Evolutionary conservation across 176 grass and related monocot genomes (phyloP), one percentile per base, ranked within the genome.

Genomic region (Bolboschoenus planiculmis): DNA sequence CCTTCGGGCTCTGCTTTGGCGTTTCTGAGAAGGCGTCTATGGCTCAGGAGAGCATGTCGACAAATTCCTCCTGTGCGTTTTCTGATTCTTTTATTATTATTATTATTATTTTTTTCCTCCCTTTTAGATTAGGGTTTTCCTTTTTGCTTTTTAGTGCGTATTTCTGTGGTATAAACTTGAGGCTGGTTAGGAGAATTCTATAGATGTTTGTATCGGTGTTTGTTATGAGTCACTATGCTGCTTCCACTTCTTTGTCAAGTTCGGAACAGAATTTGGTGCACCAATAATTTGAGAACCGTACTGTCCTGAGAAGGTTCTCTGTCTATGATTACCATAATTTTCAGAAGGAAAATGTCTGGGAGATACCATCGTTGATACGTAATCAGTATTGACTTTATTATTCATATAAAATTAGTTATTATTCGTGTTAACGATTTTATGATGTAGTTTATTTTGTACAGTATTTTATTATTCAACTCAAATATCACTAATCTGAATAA

Each of bases 1-100:
- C 88, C 71, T 86, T 93, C 65, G 83, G 88, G 4, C 8, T 85
- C 10, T 93, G 88, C 85, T 90, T 93, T 86, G 79, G 74, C 84
- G 84, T 84, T 0, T 65, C 89, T 34, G 81, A 85, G 68, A 18
- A 54, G 0, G 34, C 75, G 0, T 13, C 26, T 0, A n/a, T 59
- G 34, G 40, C 7, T 70, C 40, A 7, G 7, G 85, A 77, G 2
- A 84, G 35, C 23, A 66, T 8, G 13, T 60, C 43, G 14, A 90
- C 83, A 66, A 90, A 86, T 60, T 82, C 91, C 9, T 86, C 83
- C 21, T 68, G 91, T 93, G 79, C 87, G 51, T 18, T 82, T 4
- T 35, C 37, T 84, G 20, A 27, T 63, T 39, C 11, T 42, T 81
- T 36, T 21, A 4, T 20, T n/a, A n/a, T n/a, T n/a, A n/a, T n/a